Evolutionary conservation across 2,329 filamentous ascomycete genomes (phyloP), one percentile per base, ranked within the genome.

Genomic region (Botryotinia globosa): DNA sequence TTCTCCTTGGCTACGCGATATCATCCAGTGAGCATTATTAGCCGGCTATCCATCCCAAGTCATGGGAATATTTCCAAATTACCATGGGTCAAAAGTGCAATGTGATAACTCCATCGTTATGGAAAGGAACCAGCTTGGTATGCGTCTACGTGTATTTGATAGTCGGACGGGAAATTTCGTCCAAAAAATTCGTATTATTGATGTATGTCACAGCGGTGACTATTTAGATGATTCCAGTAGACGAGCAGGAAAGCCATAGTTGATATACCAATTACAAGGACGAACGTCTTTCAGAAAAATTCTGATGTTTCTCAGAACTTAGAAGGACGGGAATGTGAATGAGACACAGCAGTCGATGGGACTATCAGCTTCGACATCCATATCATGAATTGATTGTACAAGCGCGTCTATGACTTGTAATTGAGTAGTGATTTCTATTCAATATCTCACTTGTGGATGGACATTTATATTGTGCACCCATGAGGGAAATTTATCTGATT

Each of bases 211-310:
- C 1, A 25, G 9, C 10, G 22, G 45, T 14, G 10, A 51, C 9
- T 25, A 4, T 48, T 25, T 48, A 22, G 45, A 48, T 48, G 45
- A 25, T 48, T 8, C 45, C 4, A 48, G 45, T 20, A 44, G 42
- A 44, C 42, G 42, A 44, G 6, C 16, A 7, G 5, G 16, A 44
- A 3, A 44, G 18, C 42, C 42, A 20, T 44, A 25, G 22, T 7
- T 25, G 4, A 12, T 51, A n/a, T n/a, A 16, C 4, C 3, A 6
- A 51, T n/a, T n/a, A 0, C 2, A n/a, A 12, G 0, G 25, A 51
- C 16, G 6, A 2, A 51, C 6, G 5, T 14, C 12, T n/a, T 51
- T 51, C 0, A 2, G 2, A 14, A 51, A 25, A 1, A n/a, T n/a
- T 14, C 25, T 51, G 22, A 5, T 25, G 14, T 14, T 51, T n/a